These are phyloP conservation scores for Cercospora nicotianae DNA, from an alignment of 2,329 filamentous ascomycete species.

Conservation along the genomic window DNA sequence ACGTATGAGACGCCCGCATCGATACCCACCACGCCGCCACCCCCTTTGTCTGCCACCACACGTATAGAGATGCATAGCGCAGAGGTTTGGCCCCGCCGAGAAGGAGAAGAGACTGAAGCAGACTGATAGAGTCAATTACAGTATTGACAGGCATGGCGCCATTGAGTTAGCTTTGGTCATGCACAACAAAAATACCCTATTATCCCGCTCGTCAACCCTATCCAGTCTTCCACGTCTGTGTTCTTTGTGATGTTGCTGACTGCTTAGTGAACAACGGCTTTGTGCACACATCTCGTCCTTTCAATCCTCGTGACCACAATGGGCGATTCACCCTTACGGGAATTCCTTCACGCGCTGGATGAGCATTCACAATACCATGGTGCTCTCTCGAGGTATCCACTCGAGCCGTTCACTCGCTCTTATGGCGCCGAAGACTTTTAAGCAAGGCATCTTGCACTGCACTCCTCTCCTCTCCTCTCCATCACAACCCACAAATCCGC, in stretches of 20 bases:
- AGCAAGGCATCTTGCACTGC: neutral
- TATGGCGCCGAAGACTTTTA: neutral
- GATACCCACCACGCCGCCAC: constrained; percentile 13
- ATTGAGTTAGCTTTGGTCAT: constrained; percentile 7
- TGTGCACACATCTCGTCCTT: neutral
- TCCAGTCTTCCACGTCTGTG: neutral
- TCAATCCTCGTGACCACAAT: neutral
- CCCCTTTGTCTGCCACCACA: constrained; percentile 16
- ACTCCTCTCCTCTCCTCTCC: neutral
- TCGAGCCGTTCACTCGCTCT: neutral
- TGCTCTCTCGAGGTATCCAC: neutral
- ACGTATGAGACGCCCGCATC: constrained; percentile 11
- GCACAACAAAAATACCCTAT: neutral
- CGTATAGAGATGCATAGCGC: constrained; percentile 7
- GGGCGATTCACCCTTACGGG: neutral
- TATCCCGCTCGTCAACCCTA: neutral
- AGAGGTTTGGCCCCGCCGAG: constrained; percentile 4
- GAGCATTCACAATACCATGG: neutral
- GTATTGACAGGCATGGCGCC: constrained; percentile 3
- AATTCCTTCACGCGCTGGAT: neutral
- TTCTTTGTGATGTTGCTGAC: neutral
- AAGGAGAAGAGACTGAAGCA: constrained; percentile 11
- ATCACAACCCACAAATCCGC: neutral
- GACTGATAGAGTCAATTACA: constrained; percentile 12
- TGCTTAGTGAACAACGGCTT: neutral